Percentiles rank a stretch among this genome's conserved stretches.
These are phyloP conservation scores for Acmispon strigosus DNA, from an alignment of 306 rosid species.

Conservation along the genomic window DNA sequence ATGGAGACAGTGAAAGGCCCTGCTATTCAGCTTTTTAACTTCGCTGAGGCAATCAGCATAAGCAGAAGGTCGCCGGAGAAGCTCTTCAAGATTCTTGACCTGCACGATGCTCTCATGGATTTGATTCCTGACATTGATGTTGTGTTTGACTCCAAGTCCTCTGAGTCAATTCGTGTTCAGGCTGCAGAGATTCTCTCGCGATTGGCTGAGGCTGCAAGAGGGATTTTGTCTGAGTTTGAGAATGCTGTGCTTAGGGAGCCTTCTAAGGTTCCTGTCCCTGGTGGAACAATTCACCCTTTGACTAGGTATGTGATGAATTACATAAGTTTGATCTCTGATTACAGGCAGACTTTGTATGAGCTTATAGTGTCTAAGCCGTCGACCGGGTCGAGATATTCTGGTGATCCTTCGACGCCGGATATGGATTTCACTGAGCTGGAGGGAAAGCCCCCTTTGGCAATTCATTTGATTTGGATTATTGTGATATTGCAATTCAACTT, in stretches of 20 bases:
- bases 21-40: constrained; percentile 85
- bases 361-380: constrained; percentile 92
- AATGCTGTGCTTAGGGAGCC: constrained; percentile 89
- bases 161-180: constrained; percentile 79
- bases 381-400: constrained; percentile 68
- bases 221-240: constrained; percentile 89
- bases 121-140: constrained; percentile 83
- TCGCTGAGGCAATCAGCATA: constrained; percentile 87
- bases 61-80: constrained; percentile 93
- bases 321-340: constrained; percentile 84
- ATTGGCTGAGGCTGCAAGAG: constrained; percentile 91
- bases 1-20: constrained; percentile 95
- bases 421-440: constrained; percentile 83
- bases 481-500: constrained; percentile 84
- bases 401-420: constrained; percentile 80
- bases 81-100: constrained; percentile 81
- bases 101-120: constrained; percentile 81
- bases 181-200: constrained; percentile 89
- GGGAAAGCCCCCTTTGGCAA: constrained; percentile 71
- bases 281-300: constrained; percentile 94
- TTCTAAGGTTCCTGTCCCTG: constrained; percentile 84
- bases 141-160: constrained; percentile 79
- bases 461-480: constrained; percentile 95
- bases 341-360: constrained; percentile 71
- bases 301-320: constrained; percentile 98